Base-by-base conservation (phyloP, 768 basidiomycete species). In the Agrocybe pediades region DNA sequence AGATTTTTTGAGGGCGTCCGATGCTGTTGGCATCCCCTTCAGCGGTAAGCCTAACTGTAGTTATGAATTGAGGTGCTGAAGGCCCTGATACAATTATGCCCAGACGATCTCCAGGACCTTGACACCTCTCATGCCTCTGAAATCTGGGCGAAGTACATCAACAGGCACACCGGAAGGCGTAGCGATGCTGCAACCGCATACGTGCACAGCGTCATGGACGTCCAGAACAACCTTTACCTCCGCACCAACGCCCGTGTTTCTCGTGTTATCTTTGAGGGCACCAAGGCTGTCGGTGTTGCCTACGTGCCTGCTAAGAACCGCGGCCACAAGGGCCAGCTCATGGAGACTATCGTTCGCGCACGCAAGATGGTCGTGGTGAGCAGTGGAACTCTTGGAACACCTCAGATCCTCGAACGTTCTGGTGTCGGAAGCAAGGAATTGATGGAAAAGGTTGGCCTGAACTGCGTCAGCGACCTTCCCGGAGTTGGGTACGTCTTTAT, bases 141-240 rank as follows among this genome's bases (percentile, higher is more conserved):
- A 66, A 84, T 87, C 51, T 87, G 86, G 86, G 86, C 86, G 46
- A 88, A 88, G 65, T 88, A 87, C 63, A 86, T 88, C 76, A 87
- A 87, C 68, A 78, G 84, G 59, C 81, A 86, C 63, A 88, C 85
- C 29, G 87, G 87, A 54, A 74, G 87, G 56, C 83, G 86, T 46
- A 86, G 84, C 55, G 87, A 88, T 58, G 86, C 86, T 44, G 85
- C 86, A 2, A 85, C 85, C 82, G 84, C 83, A 17, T 86, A 86
- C 63, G 82, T 87, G 40, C 85, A 86, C 76, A 82, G 84, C 51
- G 85, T 87, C 33, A 85, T 82, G 83, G 85, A 87, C 59, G 68
- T 79, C 36, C 87, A 89, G 68, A 72, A 61, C 62, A 89, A 88
- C 71, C 73, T 89, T 19, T 86, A 76, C 72, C 70, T 89, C 23